Evolutionary conservation across 78 protist species (phyloP).

Genomic region (Paratrimastix pyriformis): DNA sequence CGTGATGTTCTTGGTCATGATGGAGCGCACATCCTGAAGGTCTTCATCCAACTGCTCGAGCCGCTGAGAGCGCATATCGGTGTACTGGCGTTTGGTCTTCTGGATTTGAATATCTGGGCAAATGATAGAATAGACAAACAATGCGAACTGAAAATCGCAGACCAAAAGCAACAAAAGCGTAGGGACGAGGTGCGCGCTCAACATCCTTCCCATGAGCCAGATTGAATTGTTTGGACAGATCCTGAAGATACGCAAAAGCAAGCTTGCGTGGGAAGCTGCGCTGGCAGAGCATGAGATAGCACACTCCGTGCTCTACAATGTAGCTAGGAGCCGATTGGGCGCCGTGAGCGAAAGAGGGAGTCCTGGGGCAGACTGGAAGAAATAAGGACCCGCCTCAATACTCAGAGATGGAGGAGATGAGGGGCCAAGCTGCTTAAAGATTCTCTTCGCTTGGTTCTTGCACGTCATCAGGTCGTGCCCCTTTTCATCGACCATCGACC

Average conservation of each 20-base stretch:
- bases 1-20: conserved; percentile 63
- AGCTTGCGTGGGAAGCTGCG: conserved; percentile 59
- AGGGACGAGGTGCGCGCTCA: conserved; percentile 61
- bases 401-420: not conserved
- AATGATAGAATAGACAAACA: not conserved
- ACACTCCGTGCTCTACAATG: conserved; percentile 50
- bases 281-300: conserved; percentile 56
- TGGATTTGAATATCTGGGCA: conserved; percentile 56
- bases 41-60: conserved; percentile 29
- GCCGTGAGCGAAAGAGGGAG: not conserved
- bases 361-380: conserved; percentile 24
- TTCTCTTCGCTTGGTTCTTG: conserved; percentile 30
- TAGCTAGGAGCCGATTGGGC: conserved; percentile 16
- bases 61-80: conserved; percentile 52
- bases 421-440: conserved; percentile 14
- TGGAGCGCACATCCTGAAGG: conserved; percentile 48
- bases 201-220: conserved; percentile 44
- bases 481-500: conserved; percentile 35
- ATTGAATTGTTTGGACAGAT: conserved; percentile 52
- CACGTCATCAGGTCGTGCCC: not conserved
- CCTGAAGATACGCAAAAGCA: conserved; percentile 60
- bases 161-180: conserved; percentile 64
- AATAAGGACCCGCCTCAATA: conserved; percentile 13
- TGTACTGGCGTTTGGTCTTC: conserved; percentile 42
- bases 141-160: not conserved